Evolutionary conservation across 2,329 filamentous ascomycete species (phyloP), one percentile per base, ranked within the genome.

Genomic region (Fusarium verrucosum): DNA sequence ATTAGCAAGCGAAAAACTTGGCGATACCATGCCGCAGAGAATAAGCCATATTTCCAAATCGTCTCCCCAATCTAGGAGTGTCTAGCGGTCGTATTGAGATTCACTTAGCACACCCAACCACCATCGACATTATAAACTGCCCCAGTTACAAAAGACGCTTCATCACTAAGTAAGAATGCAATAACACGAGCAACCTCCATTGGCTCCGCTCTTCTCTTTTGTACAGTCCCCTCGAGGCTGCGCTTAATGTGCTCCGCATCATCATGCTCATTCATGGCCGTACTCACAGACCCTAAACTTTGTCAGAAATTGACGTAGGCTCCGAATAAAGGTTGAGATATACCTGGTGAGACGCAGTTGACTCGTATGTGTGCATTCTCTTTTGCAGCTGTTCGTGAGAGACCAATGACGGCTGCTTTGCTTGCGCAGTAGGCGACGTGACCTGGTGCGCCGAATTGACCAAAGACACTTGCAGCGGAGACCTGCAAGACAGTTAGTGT

Each of bases 61-160:
- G n/a, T n/a, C n/a, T n/a, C n/a, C n/a, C n/a, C n/a, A n/a, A n/a
- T n/a, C n/a, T n/a, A n/a, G n/a, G n/a, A n/a, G n/a, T n/a, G n/a
- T n/a, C n/a, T n/a, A n/a, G n/a, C n/a, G n/a, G n/a, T n/a, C n/a
- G 9, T 28, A 28, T 28, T 9, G 26, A 28, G 9, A 7, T 30
- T 8, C 4, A 16, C 17, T 40, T 14, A 71, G 4, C 63, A 72
- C 2, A 70, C 50, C 66, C 60, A 72, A 10, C 76, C 79, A 14
- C 79, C 79, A 49, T 81, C 79, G 2, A 81, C 76, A 16, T 74
- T 74, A 25, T 81, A 80, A 20, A 69, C 58, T 5, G 63, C 66
- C 0, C 71, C 72, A 4, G 66, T 73, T 1, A 72, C 63, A 35
- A 71, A 73, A 0, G 58, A 65, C 2, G 68, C 55, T 8, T 70